Evolutionary conservation across 805 yeast species (phyloP).

Genomic region (Metschnikowia drakensbergensis): DNA sequence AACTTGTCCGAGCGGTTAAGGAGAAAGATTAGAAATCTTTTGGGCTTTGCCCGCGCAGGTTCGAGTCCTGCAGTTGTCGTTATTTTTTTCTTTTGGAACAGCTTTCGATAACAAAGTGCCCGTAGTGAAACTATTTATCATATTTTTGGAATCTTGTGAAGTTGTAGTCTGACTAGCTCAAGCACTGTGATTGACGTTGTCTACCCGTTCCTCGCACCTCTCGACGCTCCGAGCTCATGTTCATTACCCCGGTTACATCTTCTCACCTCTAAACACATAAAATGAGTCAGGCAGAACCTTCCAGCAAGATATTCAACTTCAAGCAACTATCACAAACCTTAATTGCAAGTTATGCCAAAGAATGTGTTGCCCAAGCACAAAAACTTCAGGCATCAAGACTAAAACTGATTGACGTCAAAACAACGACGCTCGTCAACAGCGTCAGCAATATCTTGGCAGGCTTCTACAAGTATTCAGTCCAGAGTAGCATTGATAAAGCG

Average conservation of each 20-base stretch:
- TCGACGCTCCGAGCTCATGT: not conserved
- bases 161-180: too few relatives aligned
- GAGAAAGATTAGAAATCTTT: slow-evolving; percentile 73
- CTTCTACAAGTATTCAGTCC: slow-evolving; percentile 12
- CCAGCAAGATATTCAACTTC: slow-evolving; percentile 8
- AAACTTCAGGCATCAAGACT: not conserved
- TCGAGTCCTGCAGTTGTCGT: slow-evolving; percentile 75
- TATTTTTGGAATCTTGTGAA: too few relatives aligned
- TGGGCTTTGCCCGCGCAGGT: slow-evolving; percentile 80
- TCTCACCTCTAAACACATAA: not conserved
- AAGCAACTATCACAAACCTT: slow-evolving; percentile 9
- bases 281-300: not conserved
- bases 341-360: slow-evolving; percentile 10
- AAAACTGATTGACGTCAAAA: not conserved
- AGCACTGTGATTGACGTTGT: too few relatives aligned
- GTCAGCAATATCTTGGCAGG: slow-evolving; percentile 4
- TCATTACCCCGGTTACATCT: not conserved
- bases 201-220: not conserved
- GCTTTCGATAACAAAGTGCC: too few relatives aligned
- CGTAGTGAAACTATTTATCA: too few relatives aligned
- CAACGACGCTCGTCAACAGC: slow-evolving; percentile 3
- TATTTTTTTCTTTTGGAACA: slow-evolving; percentile 26
- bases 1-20: slow-evolving; percentile 75
- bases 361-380: slow-evolving; percentile 4
- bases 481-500: slow-evolving; percentile 42